Percentiles rank a stretch among this genome's conserved stretches.
Evolutionary conservation across 768 basidiomycete species (phyloP).

Genomic region (Termitomyces sp.): DNA sequence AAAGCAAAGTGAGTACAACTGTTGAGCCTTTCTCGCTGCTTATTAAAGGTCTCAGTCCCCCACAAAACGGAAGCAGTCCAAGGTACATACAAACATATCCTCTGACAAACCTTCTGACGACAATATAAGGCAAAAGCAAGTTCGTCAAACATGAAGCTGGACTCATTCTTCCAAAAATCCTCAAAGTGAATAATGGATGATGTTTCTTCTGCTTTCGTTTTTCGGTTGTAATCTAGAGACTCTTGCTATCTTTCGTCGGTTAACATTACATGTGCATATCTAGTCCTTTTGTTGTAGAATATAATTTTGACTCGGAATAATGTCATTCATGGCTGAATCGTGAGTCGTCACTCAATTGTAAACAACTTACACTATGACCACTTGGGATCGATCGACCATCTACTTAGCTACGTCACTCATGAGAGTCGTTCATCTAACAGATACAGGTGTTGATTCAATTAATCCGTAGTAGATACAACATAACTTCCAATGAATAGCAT

Average conservation of each 20-base stretch:
- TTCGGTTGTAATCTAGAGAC: not conserved
- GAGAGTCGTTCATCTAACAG: constrained; percentile 4
- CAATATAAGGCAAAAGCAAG: not conserved
- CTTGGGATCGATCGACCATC: too few species aligned
- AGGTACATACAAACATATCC: not conserved
- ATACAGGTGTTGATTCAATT: constrained; percentile 3
- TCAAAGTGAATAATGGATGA: not conserved
- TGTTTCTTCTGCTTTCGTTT: not conserved
- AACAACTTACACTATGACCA: too few species aligned
- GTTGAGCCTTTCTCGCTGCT: not conserved
- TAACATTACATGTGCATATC: not conserved
- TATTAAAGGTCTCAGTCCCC: not conserved
- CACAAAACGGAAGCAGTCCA: not conserved
- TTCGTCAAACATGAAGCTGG: constrained; percentile 1
- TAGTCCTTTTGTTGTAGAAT: not conserved
- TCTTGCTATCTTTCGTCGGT: not conserved
- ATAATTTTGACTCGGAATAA: not conserved
- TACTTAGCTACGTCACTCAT: not conserved
- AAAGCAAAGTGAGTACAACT: constrained; percentile 1
- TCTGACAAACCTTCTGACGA: not conserved
- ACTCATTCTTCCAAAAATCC: not conserved
- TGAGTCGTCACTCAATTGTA: too few species aligned
- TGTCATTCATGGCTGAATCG: not conserved
- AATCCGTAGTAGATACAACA: constrained; percentile 1
- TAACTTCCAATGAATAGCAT: not conserved